Evolutionary conservation across 2,329 filamentous ascomycete genomes (phyloP).

Genomic region (Colletotrichum tanaceti): DNA sequence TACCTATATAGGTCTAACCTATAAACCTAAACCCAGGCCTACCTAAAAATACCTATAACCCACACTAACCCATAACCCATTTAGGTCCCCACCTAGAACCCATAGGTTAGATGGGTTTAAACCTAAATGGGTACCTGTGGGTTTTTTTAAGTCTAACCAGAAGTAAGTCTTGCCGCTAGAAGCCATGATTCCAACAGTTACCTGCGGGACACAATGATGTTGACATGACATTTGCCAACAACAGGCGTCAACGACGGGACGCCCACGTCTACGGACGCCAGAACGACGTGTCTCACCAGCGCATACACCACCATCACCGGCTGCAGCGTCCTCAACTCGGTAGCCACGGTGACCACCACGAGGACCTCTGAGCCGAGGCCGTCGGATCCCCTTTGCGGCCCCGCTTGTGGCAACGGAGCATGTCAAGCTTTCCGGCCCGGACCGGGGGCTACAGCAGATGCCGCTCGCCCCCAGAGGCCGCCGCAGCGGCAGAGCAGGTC

Average conservation of each 20-base stretch:
- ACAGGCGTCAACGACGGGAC: conserved; percentile 4
- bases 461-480: neutral
- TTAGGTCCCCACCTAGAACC: no score
- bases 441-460: neutral
- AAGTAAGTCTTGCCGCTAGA: conserved; percentile 6
- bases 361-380: neutral
- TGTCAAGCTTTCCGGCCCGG: neutral
- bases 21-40: no score
- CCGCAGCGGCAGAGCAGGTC: neutral
- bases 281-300: conserved; percentile 11
- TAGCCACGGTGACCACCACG: conserved; percentile 1
- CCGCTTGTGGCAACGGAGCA: neutral
- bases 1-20: no score
- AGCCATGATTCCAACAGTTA: no score
- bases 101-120: no score
- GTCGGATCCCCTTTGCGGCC: neutral
- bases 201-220: neutral
- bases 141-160: no score
- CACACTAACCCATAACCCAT: no score
- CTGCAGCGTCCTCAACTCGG: conserved; percentile 28
- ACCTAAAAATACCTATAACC: no score
- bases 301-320: conserved; percentile 27
- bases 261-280: neutral
- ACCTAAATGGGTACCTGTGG: no score
- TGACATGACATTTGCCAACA: neutral